phyloP scores from a whole-genome alignment of 2,329 filamentous ascomycete species.

The Diaporthe helianthi region DNA sequence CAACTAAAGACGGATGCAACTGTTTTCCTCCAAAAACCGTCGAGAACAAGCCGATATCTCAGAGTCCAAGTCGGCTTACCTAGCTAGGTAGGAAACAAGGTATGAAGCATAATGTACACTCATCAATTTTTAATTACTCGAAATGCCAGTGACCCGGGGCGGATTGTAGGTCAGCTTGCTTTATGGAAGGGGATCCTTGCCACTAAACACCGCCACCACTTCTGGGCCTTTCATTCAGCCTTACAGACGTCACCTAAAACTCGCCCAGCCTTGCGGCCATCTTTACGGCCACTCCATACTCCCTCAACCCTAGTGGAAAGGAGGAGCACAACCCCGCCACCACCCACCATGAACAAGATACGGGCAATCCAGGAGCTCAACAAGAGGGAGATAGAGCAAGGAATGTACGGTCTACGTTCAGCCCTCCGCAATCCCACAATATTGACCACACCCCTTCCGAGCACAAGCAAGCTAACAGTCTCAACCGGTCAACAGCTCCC shows the following conservation, averaged over 20 bases:
- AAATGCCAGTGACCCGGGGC: too few species aligned
- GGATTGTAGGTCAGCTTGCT: slow-evolving; percentile 5
- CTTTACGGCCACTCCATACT: neutral
- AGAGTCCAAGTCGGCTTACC: neutral
- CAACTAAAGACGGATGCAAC: neutral
- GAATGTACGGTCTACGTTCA: slow-evolving; percentile 75
- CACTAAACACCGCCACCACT: slow-evolving; percentile 11
- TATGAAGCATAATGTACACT: neutral
- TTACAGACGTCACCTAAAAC: slow-evolving; percentile 29
- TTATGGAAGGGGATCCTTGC: slow-evolving; percentile 7
- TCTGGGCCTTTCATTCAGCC: slow-evolving; percentile 26
- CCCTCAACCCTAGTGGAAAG: neutral
- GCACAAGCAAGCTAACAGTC: neutral
- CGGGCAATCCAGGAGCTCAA: slow-evolving; percentile 92
- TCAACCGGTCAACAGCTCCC: slow-evolving; percentile 59
- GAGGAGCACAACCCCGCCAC: slow-evolving; percentile 5
- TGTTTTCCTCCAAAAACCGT: neutral
- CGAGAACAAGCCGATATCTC: neutral
- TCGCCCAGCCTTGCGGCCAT: slow-evolving; percentile 15
- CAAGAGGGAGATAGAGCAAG: slow-evolving; percentile 90
- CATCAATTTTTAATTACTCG: neutral
- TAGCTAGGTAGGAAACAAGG: too few species aligned
- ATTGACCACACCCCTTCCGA: neutral
- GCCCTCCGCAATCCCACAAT: neutral
- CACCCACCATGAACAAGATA: slow-evolving; percentile 83